These are phyloP conservation scores for Paulownia fortunei DNA, from an alignment of 257 asterid species.

Conservation along the genomic window DNA sequence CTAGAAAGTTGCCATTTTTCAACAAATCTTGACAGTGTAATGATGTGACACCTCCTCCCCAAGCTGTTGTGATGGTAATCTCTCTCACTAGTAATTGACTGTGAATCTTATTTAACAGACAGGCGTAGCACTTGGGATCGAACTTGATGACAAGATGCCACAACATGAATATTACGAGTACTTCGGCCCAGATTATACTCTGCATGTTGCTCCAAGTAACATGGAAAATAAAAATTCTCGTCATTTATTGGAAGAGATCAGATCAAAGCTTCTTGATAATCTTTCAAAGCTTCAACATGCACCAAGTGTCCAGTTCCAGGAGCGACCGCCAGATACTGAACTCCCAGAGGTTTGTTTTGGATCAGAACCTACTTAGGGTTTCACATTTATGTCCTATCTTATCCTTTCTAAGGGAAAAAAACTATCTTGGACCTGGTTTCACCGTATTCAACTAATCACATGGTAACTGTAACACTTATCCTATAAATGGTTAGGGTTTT, in stretches of 20 bases:
- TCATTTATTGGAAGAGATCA: conserved; percentile 57
- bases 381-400: conserved; percentile 13
- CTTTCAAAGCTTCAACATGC: conserved; percentile 73
- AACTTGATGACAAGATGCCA: conserved; percentile 73
- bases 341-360: conserved; percentile 60
- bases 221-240: conserved; percentile 74
- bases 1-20: background rate
- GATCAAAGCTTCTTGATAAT: conserved; percentile 66
- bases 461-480: background rate
- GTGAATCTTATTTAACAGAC: conserved; percentile 49
- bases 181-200: conserved; percentile 68
- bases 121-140: conserved; percentile 71
- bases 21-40: background rate
- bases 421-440: background rate
- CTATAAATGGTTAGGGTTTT: background rate
- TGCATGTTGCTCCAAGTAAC: conserved; percentile 74
- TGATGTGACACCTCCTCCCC: background rate
- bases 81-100: conserved; percentile 30
- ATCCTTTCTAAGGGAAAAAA: background rate
- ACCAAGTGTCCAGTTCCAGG: conserved; percentile 75
- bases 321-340: conserved; percentile 68
- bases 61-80: conserved; percentile 3
- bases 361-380: conserved; percentile 23
- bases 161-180: conserved; percentile 70
- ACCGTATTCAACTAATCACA: background rate